Conservation (phyloP, 495 filamentous ascomycete genomes). For the Platismatia glauca region DNA sequence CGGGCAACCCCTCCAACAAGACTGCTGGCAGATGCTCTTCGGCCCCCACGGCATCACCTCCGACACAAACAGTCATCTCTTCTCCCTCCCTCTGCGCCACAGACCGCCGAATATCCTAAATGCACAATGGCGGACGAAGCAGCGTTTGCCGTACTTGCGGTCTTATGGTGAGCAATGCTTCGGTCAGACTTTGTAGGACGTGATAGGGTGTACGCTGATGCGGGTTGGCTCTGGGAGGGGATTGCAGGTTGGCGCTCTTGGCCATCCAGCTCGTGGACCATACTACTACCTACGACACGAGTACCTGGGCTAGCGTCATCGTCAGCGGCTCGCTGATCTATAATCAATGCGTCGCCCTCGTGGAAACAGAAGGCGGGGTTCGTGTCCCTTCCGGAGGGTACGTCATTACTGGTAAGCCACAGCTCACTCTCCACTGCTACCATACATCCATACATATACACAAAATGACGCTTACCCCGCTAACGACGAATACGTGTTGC, state of each 20-base stretch:
- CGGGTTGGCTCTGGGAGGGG: not conserved
- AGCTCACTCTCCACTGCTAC: not conserved
- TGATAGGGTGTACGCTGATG: not conserved
- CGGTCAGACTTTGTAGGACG: not conserved
- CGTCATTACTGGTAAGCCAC: not conserved
- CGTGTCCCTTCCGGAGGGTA: not conserved
- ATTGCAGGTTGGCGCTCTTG: not conserved
- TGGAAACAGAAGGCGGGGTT: not conserved
- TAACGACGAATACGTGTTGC: not conserved
- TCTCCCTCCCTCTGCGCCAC: not conserved
- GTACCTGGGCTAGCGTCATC: not conserved
- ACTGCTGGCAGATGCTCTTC: not conserved
- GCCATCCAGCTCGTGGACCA: not conserved
- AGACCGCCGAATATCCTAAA: not conserved
- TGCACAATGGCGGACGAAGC: not conserved
- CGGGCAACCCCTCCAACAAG: not conserved
- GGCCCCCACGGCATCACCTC: not conserved
- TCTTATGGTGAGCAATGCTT: not conserved
- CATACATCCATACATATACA: too few relatives aligned
- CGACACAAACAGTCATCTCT: not conserved
- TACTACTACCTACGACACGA: not conserved
- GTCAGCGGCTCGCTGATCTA: not conserved
- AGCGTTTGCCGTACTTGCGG: not conserved
- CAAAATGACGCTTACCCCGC: too few relatives aligned
- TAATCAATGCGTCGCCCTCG: not conserved